Conservation (phyloP, 768 basidiomycete species). For the Suillus paluster region DNA sequence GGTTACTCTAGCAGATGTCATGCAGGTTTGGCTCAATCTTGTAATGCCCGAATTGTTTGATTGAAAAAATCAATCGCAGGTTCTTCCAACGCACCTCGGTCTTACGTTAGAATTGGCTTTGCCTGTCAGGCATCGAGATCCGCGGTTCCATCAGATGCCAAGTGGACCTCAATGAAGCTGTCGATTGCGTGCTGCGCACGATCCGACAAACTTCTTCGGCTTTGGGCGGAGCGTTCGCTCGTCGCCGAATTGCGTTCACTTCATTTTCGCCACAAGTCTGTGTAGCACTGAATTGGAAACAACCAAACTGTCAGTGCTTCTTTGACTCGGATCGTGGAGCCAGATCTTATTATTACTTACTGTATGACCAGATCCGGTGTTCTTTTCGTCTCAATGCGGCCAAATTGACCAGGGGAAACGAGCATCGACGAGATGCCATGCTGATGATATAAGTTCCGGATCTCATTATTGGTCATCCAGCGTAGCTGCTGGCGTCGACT, state of each 20-base stretch:
- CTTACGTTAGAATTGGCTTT: constrained; percentile 86
- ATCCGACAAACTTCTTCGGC: constrained; percentile 71
- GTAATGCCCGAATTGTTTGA: constrained; percentile 10
- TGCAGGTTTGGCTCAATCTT: constrained; percentile 57
- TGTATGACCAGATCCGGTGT: constrained; percentile 79
- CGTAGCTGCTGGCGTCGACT: constrained; percentile 90
- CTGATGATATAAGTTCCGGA: constrained; percentile 45
- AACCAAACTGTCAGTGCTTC: constrained; percentile 87
- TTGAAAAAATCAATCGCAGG: constrained; percentile 41
- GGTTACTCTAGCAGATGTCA: constrained; percentile 73
- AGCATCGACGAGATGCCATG: constrained; percentile 43
- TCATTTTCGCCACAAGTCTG: constrained; percentile 92
- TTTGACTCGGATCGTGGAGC: constrained; percentile 2
- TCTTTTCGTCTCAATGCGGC: constrained; percentile 90
- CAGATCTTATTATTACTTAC: not conserved
- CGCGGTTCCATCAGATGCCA: constrained; percentile 50
- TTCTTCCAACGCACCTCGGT: constrained; percentile 64
- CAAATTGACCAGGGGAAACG: constrained; percentile 46
- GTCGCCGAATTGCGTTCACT: constrained; percentile 87
- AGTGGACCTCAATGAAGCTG: constrained; percentile 77
- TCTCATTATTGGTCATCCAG: constrained; percentile 60
- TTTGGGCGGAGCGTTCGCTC: constrained; percentile 53
- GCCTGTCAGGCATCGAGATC: constrained; percentile 53
- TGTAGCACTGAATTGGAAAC: constrained; percentile 96
- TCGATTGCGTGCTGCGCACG: constrained; percentile 82